Evolutionary conservation across 495 filamentous ascomycete species (phyloP), one percentile per base, ranked within the genome.

Genomic region (Achaetomiella virescens): DNA sequence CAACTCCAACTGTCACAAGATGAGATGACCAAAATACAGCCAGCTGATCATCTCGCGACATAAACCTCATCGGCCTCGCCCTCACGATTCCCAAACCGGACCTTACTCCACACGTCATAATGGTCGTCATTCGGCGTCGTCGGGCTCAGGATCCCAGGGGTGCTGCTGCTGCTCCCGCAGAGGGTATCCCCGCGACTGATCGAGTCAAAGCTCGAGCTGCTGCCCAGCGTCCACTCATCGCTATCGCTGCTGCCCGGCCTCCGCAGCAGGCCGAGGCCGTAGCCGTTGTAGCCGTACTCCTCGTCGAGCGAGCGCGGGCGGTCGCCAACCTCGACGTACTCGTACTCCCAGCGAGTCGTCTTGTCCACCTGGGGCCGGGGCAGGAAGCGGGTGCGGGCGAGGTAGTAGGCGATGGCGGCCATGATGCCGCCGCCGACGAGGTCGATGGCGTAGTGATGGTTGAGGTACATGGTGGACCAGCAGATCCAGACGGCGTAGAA

Each of bases 391-490:
- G 81, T 80, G 63, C 89, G 84, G 37, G 87, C 82, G 44, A 92
- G 79, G 72, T 88, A 92, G 76, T 90, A 97, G 20, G 82, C 75
- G 35, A 86, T 70, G n/a, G 81, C 85, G 50, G 91, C 88, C 48
- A 96, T 70, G 45, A 95, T 71, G 70, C 85, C 88, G 59, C 91
- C 91, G 52, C 84, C 89, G 46, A 96, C 86, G 43, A 97, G 75
- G 71, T 97, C 91, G 43, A 97, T 87, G 44, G 91, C 91, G 65
- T 97, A 97, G 71, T 97, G 91, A 70, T 97, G 91, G 41, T 89
- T 91, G 50, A 97, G 81, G 64, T 97, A 96, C 87, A 97, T 93
- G 47, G 91, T 97, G n/a, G 91, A 86, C 91, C 91, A 97, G 87
- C 89, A 95, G 65, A 97, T 84, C 91, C 91, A 97, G 51, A 85